Evolutionary conservation across 257 asterid species (phyloP).

Genomic region (Verbena officinalis): DNA sequence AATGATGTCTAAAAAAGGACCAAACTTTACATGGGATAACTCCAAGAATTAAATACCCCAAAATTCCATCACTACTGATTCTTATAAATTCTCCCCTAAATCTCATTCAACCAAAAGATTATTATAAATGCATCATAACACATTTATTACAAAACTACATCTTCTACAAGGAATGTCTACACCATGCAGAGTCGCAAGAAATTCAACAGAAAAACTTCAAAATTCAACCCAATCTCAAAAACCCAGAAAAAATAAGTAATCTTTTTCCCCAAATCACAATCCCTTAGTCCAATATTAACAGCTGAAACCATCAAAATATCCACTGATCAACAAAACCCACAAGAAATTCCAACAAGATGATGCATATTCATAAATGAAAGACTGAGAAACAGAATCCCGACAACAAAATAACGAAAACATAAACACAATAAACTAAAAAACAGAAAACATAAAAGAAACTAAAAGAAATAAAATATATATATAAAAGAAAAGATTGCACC

Average conservation of each 20-base stretch:
- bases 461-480: neutral
- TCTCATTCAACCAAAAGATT: slow-evolving; percentile 25
- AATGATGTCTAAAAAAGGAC: too few relatives aligned
- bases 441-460: neutral
- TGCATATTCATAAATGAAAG: too few relatives aligned
- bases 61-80: too few relatives aligned
- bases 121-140: slow-evolving; percentile 5
- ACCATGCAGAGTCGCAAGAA: neutral
- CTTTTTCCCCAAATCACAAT: slow-evolving; percentile 22
- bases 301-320: slow-evolving; percentile 19
- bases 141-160: slow-evolving; percentile 3
- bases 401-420: too few relatives aligned
- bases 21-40: neutral
- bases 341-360: neutral
- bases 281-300: slow-evolving; percentile 20
- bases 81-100: neutral
- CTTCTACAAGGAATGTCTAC: neutral
- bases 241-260: neutral
- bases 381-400: too few relatives aligned
- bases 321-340: slow-evolving; percentile 16
- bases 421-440: neutral
- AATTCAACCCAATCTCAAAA: neutral
- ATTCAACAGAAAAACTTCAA: neutral
- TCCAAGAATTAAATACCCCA: slow-evolving; percentile 2
- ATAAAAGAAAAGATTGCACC: slow-evolving; percentile 27